These are phyloP conservation scores for Cryomyces minteri DNA, from an alignment of 495 filamentous ascomycete genomes.

Conservation along the genomic window DNA sequence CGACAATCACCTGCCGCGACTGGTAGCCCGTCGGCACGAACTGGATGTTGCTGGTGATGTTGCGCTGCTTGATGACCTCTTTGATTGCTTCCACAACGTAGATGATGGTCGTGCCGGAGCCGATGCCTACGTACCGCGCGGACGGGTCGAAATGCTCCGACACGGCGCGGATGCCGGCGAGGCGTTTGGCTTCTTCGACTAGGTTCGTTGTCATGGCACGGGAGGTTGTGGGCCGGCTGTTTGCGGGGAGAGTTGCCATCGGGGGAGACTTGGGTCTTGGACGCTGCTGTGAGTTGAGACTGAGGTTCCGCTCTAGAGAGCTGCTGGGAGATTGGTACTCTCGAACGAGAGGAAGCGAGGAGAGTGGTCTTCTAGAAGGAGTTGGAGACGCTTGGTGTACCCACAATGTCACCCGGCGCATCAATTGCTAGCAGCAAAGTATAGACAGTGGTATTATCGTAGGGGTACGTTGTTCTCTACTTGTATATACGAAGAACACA, in stretches of 20 bases:
- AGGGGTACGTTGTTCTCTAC: too few relatives aligned
- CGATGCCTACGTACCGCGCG: conserved; percentile 73
- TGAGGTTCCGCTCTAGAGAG: neutral
- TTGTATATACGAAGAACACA: too few relatives aligned
- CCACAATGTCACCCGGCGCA: too few relatives aligned
- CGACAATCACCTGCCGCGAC: conserved; percentile 62
- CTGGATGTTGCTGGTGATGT: conserved; percentile 9
- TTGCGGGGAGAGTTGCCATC: conserved; percentile 1
- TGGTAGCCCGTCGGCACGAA: conserved; percentile 91
- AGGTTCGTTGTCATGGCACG: neutral
- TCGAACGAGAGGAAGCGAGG: too few relatives aligned
- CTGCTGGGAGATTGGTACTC: too few relatives aligned
- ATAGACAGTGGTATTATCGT: too few relatives aligned
- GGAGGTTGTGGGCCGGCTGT: conserved; percentile 6
- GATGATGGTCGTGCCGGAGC: conserved; percentile 81
- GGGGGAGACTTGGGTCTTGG: neutral
- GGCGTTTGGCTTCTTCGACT: conserved; percentile 69
- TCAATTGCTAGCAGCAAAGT: too few relatives aligned
- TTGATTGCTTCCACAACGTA: conserved; percentile 70
- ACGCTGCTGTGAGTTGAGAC: neutral
- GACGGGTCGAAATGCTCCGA: conserved; percentile 58
- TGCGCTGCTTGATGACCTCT: neutral
- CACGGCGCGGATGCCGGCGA: conserved; percentile 70
- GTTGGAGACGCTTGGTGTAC: too few relatives aligned
- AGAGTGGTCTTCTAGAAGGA: too few relatives aligned